Base-by-base conservation (phyloP, 169 alveolate genomes). In the Eimeria mitis region DNA sequence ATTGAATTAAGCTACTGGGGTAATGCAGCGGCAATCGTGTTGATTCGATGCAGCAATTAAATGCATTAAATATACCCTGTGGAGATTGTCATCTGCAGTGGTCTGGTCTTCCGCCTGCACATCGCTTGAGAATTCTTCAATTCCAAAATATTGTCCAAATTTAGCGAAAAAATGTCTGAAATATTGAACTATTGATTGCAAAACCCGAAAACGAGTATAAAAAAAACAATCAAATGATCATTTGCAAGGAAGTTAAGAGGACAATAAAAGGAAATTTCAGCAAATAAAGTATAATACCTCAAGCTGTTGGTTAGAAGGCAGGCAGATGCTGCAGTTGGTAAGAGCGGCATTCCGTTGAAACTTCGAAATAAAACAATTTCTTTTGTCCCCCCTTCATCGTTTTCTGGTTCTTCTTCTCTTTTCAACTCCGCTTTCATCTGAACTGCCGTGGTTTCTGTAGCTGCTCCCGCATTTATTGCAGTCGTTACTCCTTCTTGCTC, bases 331-430 rank as follows among this genome's bases (percentile, higher is more conserved):
- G 73, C 91, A 16, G 37, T n/a, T n/a, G 91, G 76, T 68, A 84
- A 16, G 9, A 84, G 91, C 75, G 91, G 91, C 76, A 59, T 84
- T 49, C 78, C 91, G 40, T 84, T 84, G 78, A 56, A 84, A 28
- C 76, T 84, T 59, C 91, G 28, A 0, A 84, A 2, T 21, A 84
- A 52, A 14, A 34, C 16, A 4, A 84, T 84, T 84, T 84, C 91
- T 84, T 42, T 37, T 14, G 6, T 42, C 1, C 59, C 28, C 0
- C 59, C 44, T 37, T 52, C 59, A 13, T 40, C 78, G 2, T 59
- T 23, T 37, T 31, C 76, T 2, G 21, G 1, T 28, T 6, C 47
- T 68, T 68, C 76, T 31, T n/a, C 47, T 28, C 28, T 4, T 34
- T 49, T 4, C 8, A 84, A 13, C n/a, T 42, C 76, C 11, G 91